Conservation (phyloP, 495 filamentous ascomycete genomes). For the Penicillium lagena region DNA sequence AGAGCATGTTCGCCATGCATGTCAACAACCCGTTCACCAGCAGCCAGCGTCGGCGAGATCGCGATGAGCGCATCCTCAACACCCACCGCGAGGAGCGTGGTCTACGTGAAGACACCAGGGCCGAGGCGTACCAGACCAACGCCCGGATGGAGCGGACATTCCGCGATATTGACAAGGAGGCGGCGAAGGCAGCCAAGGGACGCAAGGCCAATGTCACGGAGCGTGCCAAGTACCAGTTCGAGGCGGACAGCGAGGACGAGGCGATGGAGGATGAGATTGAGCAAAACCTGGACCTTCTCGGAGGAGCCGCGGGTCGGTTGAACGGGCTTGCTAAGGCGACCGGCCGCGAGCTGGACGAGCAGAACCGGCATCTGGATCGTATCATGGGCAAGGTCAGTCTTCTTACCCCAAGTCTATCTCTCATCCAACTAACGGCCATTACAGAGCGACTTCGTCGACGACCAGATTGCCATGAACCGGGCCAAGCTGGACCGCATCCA, state of each 20-base stretch:
- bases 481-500: slow-evolving; percentile 58
- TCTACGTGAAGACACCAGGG: slow-evolving; percentile 58
- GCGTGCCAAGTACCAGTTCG: slow-evolving; percentile 70
- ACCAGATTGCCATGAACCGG: slow-evolving; percentile 63
- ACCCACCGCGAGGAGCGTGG: slow-evolving; percentile 63
- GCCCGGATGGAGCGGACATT: slow-evolving; percentile 57
- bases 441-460: slow-evolving; percentile 64
- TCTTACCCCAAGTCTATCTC: background rate
- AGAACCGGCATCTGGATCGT: slow-evolving; percentile 67
- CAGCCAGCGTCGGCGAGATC: slow-evolving; percentile 46
- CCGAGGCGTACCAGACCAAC: slow-evolving; percentile 51
- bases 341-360: slow-evolving; percentile 64
- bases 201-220: slow-evolving; percentile 55
- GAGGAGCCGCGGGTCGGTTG: slow-evolving; percentile 53
- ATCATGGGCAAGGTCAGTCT: slow-evolving; percentile 62
- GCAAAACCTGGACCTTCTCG: slow-evolving; percentile 53
- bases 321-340: slow-evolving; percentile 64
- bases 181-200: slow-evolving; percentile 25
- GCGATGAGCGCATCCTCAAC: slow-evolving; percentile 55
- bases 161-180: slow-evolving; percentile 42
- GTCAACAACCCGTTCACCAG: slow-evolving; percentile 68
- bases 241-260: slow-evolving; percentile 70
- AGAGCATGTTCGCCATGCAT: slow-evolving; percentile 78
- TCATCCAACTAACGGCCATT: background rate
- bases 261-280: slow-evolving; percentile 71